Base-by-base conservation (phyloP, 257 asterid genomes). In the Buddleja alternifolia region DNA sequence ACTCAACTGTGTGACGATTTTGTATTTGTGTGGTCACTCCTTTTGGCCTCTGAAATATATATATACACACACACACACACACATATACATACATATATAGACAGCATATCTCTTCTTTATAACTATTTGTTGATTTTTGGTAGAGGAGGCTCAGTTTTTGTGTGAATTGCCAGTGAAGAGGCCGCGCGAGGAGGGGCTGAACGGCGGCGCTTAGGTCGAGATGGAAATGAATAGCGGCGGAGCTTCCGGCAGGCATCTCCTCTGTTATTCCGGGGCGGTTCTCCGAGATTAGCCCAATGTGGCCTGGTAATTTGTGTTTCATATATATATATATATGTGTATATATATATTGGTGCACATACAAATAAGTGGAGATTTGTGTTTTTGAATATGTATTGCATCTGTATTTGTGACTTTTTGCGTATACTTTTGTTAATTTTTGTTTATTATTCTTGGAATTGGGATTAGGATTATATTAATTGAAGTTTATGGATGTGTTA, bases 201-300 rank as follows among this genome's bases (percentile, higher is more conserved):
- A 5, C 45, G 64, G 36, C 68, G 11, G 40, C 54, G 47, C 23
- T 51, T 10, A 10, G 72, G 48, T 52, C 19, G 75, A 74, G 41
- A 88, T 90, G 94, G 94, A 85, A 17, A 70, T 42, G 55, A 75
- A 68, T 36, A 76, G 74, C 51, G 9, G 59, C 66, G 52, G 73
- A 66, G 64, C 74, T 74, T 6, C 86, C 86, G 4, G 75, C 47
- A 7, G 21, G 71, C 42, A 73, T 92, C 50, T 84, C 97, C 32
- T 80, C 96, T 14, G 83, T 89, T 71, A 79, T 88, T 36, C 96
- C 98, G 14, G 98, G 98, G 29, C 89, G 98, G 98, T 92, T 92
- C 72, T 92, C 97, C 17, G 98, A 92, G 83, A 86, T 92, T 32
- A 92, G 93, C 80, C 98, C 96, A 70, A 82, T 92, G 88, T 92